Percentiles rank a stretch among this genome's conserved stretches.
Evolutionary conservation across 257 asterid genomes (phyloP).

Genomic region (Lycium barbarum): DNA sequence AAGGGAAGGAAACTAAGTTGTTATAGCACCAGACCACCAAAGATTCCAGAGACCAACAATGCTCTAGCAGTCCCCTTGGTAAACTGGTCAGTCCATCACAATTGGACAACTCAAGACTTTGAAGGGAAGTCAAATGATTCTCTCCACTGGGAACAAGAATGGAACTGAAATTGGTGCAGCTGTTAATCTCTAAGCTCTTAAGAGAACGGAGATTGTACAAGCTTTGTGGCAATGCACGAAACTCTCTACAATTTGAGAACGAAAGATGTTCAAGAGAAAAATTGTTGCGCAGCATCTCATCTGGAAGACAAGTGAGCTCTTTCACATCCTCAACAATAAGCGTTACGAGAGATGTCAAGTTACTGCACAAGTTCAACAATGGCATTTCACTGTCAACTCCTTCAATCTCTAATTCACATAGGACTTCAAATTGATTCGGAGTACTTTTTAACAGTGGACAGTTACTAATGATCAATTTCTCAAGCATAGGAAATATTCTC

Average conservation of each 20-base stretch:
- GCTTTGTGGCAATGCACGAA: conserved; percentile 32
- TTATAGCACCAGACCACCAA: accelerated
- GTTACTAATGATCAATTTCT: neutral
- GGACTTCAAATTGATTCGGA: conserved; percentile 43
- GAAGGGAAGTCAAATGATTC: conserved; percentile 24
- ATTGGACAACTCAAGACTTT: accelerated
- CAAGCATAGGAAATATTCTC: conserved; percentile 38
- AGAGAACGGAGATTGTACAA: conserved; percentile 21
- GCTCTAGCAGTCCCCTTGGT: conserved; percentile 31
- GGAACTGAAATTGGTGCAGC: neutral
- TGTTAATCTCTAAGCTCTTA: accelerated
- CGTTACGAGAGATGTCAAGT: neutral
- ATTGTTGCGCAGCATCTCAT: neutral
- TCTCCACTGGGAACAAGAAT: conserved; percentile 21
- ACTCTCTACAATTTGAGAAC: neutral
- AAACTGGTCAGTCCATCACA: conserved; percentile 34
- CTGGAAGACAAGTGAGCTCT: conserved; percentile 13
- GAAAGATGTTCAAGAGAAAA: neutral
- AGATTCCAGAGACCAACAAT: neutral
- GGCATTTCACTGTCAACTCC: neutral
- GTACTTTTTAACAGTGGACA: conserved; percentile 28
- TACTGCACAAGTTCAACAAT: conserved; percentile 29
- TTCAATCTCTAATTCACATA: accelerated
- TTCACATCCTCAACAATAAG: accelerated
- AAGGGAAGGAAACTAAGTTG: conserved; percentile 19